These are phyloP conservation scores for Circinella minor DNA, from an alignment of 371 early-diverging fungal species.

Conservation along the genomic window DNA sequence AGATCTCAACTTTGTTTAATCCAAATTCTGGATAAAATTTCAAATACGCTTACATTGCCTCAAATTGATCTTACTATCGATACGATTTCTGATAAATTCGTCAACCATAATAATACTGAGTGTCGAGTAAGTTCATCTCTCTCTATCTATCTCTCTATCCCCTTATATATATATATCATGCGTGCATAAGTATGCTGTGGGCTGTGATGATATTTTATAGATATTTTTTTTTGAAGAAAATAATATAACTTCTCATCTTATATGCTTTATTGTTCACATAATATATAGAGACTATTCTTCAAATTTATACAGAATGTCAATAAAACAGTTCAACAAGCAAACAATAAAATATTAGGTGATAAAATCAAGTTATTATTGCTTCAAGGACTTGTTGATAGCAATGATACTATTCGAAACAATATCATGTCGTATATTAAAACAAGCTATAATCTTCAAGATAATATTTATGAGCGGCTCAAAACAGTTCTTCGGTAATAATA, in stretches of 20 bases:
- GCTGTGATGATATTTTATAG: no score
- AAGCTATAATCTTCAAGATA: slow-evolving; percentile 31
- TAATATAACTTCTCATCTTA: no score
- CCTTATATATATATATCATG: no score
- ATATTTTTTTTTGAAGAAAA: no score
- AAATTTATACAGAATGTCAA: slow-evolving; percentile 26
- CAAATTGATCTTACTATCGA: slow-evolving; percentile 53
- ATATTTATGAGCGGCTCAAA: slow-evolving; percentile 46
- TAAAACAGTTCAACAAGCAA: slow-evolving; percentile 4
- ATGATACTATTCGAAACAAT: slow-evolving; percentile 50
- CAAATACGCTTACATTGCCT: slow-evolving; percentile 33
- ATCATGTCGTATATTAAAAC: slow-evolving; percentile 55
- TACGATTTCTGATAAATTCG: slow-evolving; percentile 33
- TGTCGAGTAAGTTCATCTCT: slow-evolving; percentile 47
- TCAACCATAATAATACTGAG: slow-evolving; percentile 42
- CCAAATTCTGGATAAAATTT: slow-evolving; percentile 53
- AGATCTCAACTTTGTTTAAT: slow-evolving; percentile 57
- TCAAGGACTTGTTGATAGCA: slow-evolving; percentile 47
- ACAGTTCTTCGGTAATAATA: slow-evolving; percentile 6
- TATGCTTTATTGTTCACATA: neutral
- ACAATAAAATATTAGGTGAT: slow-evolving; percentile 21
- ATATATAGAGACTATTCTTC: slow-evolving; percentile 38
- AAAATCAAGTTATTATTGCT: slow-evolving; percentile 53
- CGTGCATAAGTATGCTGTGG: no score
- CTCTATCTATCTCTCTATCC: neutral